These are phyloP conservation scores for Phytophthora sp. DNA, from an alignment of 352 stramenopile genomes.

Conservation along the genomic window DNA sequence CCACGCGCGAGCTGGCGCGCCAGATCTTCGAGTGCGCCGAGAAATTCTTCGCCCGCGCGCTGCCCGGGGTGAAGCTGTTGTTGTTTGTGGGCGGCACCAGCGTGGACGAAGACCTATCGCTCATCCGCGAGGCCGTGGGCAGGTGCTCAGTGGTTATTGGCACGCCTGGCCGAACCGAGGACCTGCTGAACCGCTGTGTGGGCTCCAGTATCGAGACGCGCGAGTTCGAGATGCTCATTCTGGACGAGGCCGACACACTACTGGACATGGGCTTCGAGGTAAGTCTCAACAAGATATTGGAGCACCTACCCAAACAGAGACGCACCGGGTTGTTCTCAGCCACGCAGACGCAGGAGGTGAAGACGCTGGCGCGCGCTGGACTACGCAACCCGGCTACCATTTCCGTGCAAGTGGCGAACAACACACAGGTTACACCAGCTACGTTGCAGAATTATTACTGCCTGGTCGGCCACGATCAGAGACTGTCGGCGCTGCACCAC, in stretches of 20 bases:
- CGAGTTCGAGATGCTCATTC: slow-evolving; percentile 97
- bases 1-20: slow-evolving; percentile 88
- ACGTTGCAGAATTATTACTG: slow-evolving; percentile 96
- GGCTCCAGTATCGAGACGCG: slow-evolving; percentile 83
- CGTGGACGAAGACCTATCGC: slow-evolving; percentile 84
- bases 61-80: slow-evolving; percentile 75
- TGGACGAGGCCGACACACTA: slow-evolving; percentile 99
- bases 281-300: slow-evolving; percentile 96
- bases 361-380: slow-evolving; percentile 94
- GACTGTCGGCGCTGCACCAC: slow-evolving; percentile 91
- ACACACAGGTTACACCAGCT: slow-evolving; percentile 76
- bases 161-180: slow-evolving; percentile 86
- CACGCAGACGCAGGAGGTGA: slow-evolving; percentile 95
- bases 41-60: slow-evolving; percentile 65
- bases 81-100: slow-evolving; percentile 92
- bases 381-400: slow-evolving; percentile 99
- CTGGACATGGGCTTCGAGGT: slow-evolving; percentile 98
- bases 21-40: slow-evolving; percentile 84
- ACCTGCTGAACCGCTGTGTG: slow-evolving; percentile 87
- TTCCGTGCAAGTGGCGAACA: slow-evolving; percentile 94
- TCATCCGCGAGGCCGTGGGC: slow-evolving; percentile 60
- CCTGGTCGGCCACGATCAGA: slow-evolving; percentile 93
- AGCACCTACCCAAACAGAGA: slow-evolving; percentile 96
- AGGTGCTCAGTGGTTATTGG: slow-evolving; percentile 82
- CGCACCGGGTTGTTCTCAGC: slow-evolving; percentile 94